These are phyloP conservation scores for Paramecium octaurelia DNA, from an alignment of 73 alveolate genomes.

Conservation along the genomic window DNA sequence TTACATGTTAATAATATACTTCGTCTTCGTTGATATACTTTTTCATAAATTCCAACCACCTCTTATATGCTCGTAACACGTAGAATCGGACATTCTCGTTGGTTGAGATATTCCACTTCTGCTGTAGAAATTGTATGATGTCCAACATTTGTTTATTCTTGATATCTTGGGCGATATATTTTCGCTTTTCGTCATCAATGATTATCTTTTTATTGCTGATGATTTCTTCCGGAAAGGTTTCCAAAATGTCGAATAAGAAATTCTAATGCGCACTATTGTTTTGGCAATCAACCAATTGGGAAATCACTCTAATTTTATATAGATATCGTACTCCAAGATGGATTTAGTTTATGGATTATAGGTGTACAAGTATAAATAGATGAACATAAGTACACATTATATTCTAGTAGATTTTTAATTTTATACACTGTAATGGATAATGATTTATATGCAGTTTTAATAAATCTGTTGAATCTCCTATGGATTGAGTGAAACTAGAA, in stretches of 20 bases:
- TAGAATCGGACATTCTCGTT: neutral
- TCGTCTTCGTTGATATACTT: neutral
- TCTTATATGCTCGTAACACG: neutral
- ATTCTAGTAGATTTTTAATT: constrained; percentile 18
- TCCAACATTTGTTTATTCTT: neutral
- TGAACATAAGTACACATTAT: neutral
- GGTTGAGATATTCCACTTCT: neutral
- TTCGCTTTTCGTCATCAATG: neutral
- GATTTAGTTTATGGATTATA: neutral
- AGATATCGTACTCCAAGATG: neutral
- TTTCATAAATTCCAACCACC: constrained; percentile 27
- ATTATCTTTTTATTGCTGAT: neutral
- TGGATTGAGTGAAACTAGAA: neutral
- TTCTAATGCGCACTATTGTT: neutral
- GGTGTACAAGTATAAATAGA: constrained; percentile 21
- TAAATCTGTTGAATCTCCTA: neutral
- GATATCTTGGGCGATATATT: neutral
- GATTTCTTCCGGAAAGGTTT: constrained; percentile 21
- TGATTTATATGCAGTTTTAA: neutral
- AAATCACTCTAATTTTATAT: neutral
- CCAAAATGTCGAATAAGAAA: constrained; percentile 1
- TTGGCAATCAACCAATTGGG: neutral
- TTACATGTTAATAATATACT: neutral
- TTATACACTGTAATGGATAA: neutral
- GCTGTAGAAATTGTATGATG: neutral